Evolutionary conservation across 495 filamentous ascomycete species (phyloP).

Genomic region (Cercophora scortea): DNA sequence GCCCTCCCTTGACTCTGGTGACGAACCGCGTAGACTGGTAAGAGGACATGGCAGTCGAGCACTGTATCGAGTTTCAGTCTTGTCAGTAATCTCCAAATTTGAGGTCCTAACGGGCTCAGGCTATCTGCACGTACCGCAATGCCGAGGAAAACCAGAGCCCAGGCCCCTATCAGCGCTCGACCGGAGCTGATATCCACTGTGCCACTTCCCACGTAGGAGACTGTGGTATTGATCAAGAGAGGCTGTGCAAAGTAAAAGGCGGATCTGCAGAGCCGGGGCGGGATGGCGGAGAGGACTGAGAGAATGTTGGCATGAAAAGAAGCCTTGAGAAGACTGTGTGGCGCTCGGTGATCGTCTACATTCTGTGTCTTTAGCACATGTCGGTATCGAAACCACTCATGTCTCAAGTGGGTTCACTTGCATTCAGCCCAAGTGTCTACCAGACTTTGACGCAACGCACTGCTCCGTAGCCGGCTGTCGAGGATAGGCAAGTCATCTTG

Average conservation of each 20-base stretch:
- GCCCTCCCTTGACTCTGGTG: conserved; percentile 47
- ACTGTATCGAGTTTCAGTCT: no score
- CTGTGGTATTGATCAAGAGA: conserved; percentile 48
- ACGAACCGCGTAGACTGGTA: conserved; percentile 46
- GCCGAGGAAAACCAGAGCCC: conserved; percentile 9
- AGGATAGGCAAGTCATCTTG: neutral
- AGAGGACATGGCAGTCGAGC: conserved; percentile 38
- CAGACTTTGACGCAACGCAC: neutral
- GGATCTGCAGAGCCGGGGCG: conserved; percentile 11
- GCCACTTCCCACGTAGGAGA: conserved; percentile 34
- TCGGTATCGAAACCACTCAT: neutral
- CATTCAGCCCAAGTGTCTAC: neutral
- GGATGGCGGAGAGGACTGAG: neutral
- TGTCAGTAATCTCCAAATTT: no score
- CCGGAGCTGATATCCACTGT: conserved; percentile 32
- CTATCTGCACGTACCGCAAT: conserved; percentile 7
- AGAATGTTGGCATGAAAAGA: neutral
- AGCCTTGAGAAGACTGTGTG: neutral
- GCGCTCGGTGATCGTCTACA: neutral
- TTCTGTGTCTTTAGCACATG: neutral
- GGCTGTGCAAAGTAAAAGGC: conserved; percentile 55
- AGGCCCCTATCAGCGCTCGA: conserved; percentile 20
- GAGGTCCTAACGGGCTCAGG: no score
- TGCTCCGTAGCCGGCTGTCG: neutral
- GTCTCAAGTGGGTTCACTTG: neutral